These are phyloP conservation scores for Ophiosphaerella narmari DNA, from an alignment of 2,329 filamentous ascomycete genomes.

Conservation along the genomic window DNA sequence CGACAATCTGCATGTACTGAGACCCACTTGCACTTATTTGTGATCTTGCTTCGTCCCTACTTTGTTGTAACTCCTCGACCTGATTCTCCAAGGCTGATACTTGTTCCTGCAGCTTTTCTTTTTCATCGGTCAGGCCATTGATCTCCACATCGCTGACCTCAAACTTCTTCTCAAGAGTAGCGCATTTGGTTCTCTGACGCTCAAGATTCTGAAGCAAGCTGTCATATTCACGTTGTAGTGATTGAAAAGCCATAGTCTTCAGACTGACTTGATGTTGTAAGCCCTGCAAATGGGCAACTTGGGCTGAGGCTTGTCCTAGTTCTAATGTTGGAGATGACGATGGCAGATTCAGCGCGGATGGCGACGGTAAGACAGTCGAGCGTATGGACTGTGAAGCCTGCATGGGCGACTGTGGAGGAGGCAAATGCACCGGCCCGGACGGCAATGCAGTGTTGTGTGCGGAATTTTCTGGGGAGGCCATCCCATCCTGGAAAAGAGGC, in stretches of 20 bases:
- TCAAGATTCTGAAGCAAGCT: constrained; percentile 58
- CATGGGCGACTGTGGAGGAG: constrained; percentile 32
- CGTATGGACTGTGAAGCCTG: constrained; percentile 28
- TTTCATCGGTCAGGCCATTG: constrained; percentile 57
- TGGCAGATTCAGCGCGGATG: constrained; percentile 36
- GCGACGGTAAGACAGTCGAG: constrained; percentile 34
- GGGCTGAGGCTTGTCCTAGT: constrained; percentile 34
- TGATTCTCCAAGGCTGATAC: constrained; percentile 54
- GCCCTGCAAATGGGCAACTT: constrained; percentile 51
- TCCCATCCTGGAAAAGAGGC: constrained; percentile 21
- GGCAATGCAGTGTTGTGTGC: constrained; percentile 46
- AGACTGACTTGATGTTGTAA: constrained; percentile 61
- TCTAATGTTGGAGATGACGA: constrained; percentile 32
- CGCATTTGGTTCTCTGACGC: constrained; percentile 55
- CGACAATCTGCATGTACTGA: constrained; percentile 58
- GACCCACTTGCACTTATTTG: constrained; percentile 51
- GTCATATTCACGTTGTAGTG: constrained; percentile 60
- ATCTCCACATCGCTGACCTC: constrained; percentile 48
- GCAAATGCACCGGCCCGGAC: constrained; percentile 48
- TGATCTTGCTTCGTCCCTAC: constrained; percentile 53
- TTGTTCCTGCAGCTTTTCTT: constrained; percentile 54
- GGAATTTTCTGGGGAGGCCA: constrained; percentile 18
- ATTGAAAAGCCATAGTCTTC: constrained; percentile 58
- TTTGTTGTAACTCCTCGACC: constrained; percentile 54
- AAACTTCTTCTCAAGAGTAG: constrained; percentile 54